Conservation (phyloP, 2,329 filamentous ascomycete genomes). For the Polychaeton citri region DNA sequence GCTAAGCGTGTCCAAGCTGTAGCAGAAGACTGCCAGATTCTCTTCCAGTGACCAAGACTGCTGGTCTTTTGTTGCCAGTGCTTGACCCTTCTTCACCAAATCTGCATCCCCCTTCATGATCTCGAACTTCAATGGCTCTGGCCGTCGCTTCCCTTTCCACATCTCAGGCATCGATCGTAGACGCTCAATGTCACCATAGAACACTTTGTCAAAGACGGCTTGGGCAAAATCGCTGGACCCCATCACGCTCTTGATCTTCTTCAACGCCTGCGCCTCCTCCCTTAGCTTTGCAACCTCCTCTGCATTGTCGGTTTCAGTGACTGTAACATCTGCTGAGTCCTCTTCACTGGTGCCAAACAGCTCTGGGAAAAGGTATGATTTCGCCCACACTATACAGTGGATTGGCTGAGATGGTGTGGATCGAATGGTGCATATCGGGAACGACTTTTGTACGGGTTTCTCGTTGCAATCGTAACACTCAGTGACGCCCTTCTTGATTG, state of each 20-base stretch:
- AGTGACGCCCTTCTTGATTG: constrained; percentile 74
- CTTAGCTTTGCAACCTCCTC: constrained; percentile 79
- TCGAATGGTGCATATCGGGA: constrained; percentile 92
- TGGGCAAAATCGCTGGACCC: constrained; percentile 64
- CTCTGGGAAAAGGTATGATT: constrained; percentile 90
- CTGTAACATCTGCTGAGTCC: constrained; percentile 64
- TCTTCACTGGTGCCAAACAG: constrained; percentile 89
- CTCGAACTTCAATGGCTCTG: constrained; percentile 57
- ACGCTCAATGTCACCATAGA: constrained; percentile 68
- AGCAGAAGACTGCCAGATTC: constrained; percentile 73
- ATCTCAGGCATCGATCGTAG: constrained; percentile 82
- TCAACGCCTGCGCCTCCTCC: constrained; percentile 70
- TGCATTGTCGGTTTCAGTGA: constrained; percentile 72
- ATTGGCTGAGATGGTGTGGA: constrained; percentile 94
- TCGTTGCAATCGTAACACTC: constrained; percentile 93
- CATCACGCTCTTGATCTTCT: constrained; percentile 68
- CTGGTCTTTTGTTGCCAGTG: constrained; percentile 51
- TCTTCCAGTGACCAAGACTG: constrained; percentile 68
- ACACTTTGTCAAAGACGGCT: constrained; percentile 87
- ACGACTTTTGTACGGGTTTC: constrained; percentile 83
- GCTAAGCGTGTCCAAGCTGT: constrained; percentile 67
- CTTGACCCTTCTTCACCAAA: constrained; percentile 25
- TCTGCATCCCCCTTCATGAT: constrained; percentile 23
- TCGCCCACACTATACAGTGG: constrained; percentile 97
- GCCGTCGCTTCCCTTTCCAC: constrained; percentile 76